Evolutionary conservation across 2,329 filamentous ascomycete species (phyloP).

Genomic region (Ustulina deusta): DNA sequence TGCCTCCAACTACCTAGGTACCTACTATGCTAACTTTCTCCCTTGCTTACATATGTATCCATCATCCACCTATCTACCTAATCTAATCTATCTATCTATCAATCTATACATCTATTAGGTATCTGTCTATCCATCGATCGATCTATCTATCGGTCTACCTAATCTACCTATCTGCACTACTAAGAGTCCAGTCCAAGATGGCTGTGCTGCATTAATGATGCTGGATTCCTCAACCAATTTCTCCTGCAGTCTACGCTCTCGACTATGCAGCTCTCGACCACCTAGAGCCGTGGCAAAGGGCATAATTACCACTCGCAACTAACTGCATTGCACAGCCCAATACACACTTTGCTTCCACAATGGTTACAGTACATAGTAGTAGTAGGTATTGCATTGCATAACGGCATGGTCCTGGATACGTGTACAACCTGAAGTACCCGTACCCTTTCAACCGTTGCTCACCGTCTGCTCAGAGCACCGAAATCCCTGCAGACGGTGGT

Average conservation of each 20-base stretch:
- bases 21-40: not conserved
- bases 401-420: slow-evolving; percentile 30
- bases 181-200: not conserved
- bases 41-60: not conserved
- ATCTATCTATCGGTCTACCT: too few species aligned
- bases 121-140: not conserved
- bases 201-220: slow-evolving; percentile 8
- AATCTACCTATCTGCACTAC: not conserved
- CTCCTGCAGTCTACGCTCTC: slow-evolving; percentile 3
- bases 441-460: slow-evolving; percentile 28
- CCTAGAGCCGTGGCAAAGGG: slow-evolving; percentile 24
- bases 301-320: slow-evolving; percentile 24
- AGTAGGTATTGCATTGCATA: slow-evolving; percentile 36
- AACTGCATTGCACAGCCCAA: slow-evolving; percentile 9
- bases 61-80: not conserved
- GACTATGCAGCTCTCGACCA: not conserved
- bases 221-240: not conserved
- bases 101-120: not conserved
- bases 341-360: slow-evolving; percentile 10
- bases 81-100: not conserved
- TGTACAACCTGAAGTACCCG: slow-evolving; percentile 35
- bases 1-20: slow-evolving; percentile 10
- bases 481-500: slow-evolving; percentile 29
- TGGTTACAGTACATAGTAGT: slow-evolving; percentile 21
- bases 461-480: slow-evolving; percentile 24